Percentiles rank a stretch among this genome's conserved stretches.
Evolutionary conservation across 805 yeast genomes (phyloP).

Genomic region (Kodamaea jinghongensis): DNA sequence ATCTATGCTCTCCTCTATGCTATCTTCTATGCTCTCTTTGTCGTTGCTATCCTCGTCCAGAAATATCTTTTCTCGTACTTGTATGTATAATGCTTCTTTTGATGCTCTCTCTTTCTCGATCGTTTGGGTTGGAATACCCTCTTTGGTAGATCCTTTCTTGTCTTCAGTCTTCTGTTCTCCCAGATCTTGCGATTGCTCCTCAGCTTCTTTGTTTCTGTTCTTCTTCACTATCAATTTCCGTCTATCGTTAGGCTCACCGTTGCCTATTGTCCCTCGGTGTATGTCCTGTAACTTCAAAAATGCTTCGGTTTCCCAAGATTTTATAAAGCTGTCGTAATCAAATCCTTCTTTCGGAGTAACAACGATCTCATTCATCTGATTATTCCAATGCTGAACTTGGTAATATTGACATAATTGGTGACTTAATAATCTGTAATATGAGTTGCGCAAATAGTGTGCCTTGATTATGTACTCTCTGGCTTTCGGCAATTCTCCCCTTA

Average conservation of each 20-base stretch:
- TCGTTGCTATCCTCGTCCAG: slow-evolving; percentile 16
- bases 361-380: slow-evolving; percentile 20
- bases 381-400: slow-evolving; percentile 49
- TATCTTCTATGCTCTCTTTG: slow-evolving; percentile 7
- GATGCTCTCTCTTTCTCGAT: slow-evolving; percentile 36
- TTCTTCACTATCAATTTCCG: not conserved
- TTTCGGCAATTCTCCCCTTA: not conserved
- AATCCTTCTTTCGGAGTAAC: slow-evolving; percentile 17
- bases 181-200: no score
- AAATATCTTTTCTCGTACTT: slow-evolving; percentile 40
- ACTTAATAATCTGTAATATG: slow-evolving; percentile 63
- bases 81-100: slow-evolving; percentile 43
- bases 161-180: slow-evolving; percentile 2
- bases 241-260: not conserved
- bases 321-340: slow-evolving; percentile 13
- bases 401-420: slow-evolving; percentile 73
- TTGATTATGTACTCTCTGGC: slow-evolving; percentile 10
- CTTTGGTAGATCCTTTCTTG: slow-evolving; percentile 5
- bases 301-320: not conserved
- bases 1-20: no score
- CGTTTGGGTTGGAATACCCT: slow-evolving; percentile 17
- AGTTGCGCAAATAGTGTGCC: slow-evolving; percentile 49
- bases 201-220: not conserved
- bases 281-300: not conserved
- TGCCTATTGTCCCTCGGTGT: not conserved